A percentile compares a stretch with the other conserved stretches of the same genome.
Conservation (phyloP, 2,329 filamentous ascomycete species). For the Penicillium glabrum region DNA sequence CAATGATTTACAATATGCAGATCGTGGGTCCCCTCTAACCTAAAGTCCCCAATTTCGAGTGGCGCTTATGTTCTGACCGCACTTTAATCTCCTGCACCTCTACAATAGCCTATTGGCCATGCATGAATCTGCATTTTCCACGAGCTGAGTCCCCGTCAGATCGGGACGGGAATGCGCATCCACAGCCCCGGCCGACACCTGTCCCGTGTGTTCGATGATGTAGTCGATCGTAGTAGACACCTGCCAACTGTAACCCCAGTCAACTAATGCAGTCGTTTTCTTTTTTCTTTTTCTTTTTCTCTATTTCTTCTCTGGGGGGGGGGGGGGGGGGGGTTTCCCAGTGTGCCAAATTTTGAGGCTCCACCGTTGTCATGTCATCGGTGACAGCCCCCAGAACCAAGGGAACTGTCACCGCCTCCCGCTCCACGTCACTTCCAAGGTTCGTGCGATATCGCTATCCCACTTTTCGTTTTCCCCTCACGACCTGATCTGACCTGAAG, state of each 20-base stretch:
- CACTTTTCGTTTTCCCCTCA: background rate
- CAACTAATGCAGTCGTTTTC: background rate
- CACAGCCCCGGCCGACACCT: background rate
- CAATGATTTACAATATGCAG: background rate
- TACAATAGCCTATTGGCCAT: conserved; percentile 1
- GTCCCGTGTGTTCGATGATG: conserved; percentile 1
- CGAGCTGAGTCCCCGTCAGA: conserved; percentile 2
- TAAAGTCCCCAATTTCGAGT: background rate
- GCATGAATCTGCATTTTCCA: conserved; percentile 1
- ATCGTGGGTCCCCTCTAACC: background rate
- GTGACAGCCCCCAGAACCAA: background rate
- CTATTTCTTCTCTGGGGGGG: background rate
- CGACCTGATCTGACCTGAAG: background rate
- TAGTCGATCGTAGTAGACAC: background rate
- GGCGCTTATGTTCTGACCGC: background rate
- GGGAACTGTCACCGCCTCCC: background rate
- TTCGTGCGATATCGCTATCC: background rate
- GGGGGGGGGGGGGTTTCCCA: background rate
- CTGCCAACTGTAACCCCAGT: background rate
- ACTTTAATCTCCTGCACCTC: background rate
- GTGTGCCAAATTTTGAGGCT: background rate
- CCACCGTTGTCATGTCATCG: background rate
- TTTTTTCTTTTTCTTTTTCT: background rate
- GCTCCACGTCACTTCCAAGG: background rate
- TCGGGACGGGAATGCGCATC: background rate